These are phyloP conservation scores for Nicotiana knightiana DNA, from an alignment of 257 asterid genomes.

Conservation along the genomic window DNA sequence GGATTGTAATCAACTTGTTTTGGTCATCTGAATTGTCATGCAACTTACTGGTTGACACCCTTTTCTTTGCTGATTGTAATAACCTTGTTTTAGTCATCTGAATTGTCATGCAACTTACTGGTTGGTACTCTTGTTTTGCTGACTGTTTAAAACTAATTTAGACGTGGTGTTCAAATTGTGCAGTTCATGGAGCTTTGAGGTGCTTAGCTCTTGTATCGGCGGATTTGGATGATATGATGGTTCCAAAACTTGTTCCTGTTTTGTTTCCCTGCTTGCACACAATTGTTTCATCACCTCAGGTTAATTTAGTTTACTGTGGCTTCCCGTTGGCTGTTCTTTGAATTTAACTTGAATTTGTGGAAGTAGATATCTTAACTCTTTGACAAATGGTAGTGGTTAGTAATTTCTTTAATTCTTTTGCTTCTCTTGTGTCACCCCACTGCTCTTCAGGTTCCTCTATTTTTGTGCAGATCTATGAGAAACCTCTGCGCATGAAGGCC, in stretches of 20 bases:
- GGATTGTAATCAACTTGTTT: neutral
- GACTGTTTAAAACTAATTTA: neutral
- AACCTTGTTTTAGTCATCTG: conserved; percentile 6
- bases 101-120: neutral
- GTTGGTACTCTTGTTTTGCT: neutral
- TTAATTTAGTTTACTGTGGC: conserved; percentile 15
- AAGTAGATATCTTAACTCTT: neutral
- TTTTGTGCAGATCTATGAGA: conserved; percentile 65
- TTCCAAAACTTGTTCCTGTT: conserved; percentile 65
- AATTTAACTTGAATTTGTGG: neutral
- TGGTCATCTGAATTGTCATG: neutral
- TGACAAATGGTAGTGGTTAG: neutral
- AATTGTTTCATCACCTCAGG: conserved; percentile 91
- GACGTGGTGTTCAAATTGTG: conserved; percentile 15
- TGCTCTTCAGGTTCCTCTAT: conserved; percentile 18
- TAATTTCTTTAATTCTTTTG: neutral
- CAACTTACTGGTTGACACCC: neutral
- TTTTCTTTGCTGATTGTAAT: neutral
- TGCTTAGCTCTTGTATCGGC: conserved; percentile 83
- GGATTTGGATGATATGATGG: conserved; percentile 91
- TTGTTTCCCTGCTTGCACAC: conserved; percentile 73
- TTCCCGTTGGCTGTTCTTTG: neutral
- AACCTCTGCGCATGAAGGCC: conserved; percentile 64
- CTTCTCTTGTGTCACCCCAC: conserved; percentile 2
- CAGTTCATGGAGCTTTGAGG: conserved; percentile 94